phyloP scores from a whole-genome alignment of 305 asterid genomes.

The Lippia alba region DNA sequence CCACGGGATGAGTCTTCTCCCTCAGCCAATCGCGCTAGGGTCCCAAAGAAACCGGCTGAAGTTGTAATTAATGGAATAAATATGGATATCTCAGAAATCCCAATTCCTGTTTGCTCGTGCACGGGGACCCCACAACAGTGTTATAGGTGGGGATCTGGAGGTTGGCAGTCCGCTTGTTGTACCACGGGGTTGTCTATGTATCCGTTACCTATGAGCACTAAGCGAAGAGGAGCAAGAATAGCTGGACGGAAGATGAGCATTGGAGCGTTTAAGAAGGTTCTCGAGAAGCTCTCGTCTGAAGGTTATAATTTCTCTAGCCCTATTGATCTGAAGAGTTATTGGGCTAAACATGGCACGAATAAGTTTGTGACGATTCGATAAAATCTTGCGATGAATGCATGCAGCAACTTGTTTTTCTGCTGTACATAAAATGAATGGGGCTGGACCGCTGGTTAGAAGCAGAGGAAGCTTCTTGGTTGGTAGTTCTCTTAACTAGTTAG shows the following conservation, averaged over 20 bases:
- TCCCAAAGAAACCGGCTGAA: constrained; percentile 81
- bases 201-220: constrained; percentile 87
- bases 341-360: constrained; percentile 97
- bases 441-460: constrained; percentile 45
- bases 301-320: constrained; percentile 77
- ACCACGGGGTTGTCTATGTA: constrained; percentile 74
- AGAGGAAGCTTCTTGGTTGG: constrained; percentile 52
- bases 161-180: constrained; percentile 98
- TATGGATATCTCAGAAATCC: constrained; percentile 79
- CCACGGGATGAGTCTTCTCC: constrained; percentile 50
- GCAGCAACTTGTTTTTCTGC: constrained; percentile 45
- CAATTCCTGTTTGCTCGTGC: constrained; percentile 88
- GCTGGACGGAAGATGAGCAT: constrained; percentile 96
- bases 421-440: constrained; percentile 59
- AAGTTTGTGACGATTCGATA: constrained; percentile 89
- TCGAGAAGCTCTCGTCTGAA: constrained; percentile 80
- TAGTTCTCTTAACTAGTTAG: constrained; percentile 55
- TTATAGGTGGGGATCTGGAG: constrained; percentile 97
- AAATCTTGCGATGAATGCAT: constrained; percentile 37
- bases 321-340: constrained; percentile 80
- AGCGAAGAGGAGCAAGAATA: constrained; percentile 88
- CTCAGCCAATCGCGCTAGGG: constrained; percentile 57
- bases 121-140: constrained; percentile 86
- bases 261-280: constrained; percentile 89
- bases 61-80: constrained; percentile 69